phyloP scores from a whole-genome alignment of 139 green algal species.

The Chlorella sp. region DNA sequence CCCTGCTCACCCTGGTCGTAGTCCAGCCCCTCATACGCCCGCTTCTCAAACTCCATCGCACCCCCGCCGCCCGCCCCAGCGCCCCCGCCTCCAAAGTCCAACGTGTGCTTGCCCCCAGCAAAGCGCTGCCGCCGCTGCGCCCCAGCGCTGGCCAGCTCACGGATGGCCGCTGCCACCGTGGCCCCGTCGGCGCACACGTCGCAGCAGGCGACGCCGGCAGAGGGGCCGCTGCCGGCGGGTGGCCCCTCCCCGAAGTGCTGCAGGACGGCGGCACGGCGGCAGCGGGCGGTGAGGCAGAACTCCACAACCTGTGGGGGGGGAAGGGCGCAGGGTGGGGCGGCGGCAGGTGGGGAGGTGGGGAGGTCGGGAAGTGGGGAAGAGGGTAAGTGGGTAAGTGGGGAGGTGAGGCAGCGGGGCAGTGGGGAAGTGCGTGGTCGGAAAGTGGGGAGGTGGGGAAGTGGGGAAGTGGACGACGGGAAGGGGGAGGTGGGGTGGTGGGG shows the following conservation, averaged over 20 bases:
- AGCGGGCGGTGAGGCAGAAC: conserved; percentile 50
- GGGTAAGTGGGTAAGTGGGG: too few species aligned
- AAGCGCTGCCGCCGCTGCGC: conserved; percentile 26
- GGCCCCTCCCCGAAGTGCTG: conserved; percentile 71
- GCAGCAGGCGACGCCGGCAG: conserved; percentile 47
- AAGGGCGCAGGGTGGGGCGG: neutral
- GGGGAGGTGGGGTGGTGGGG: too few species aligned
- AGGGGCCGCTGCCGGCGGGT: neutral
- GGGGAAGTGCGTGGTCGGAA: too few species aligned
- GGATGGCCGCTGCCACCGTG: conserved; percentile 9
- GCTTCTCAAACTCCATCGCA: conserved; percentile 21
- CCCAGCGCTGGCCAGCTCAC: neutral
- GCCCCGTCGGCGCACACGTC: conserved; percentile 57
- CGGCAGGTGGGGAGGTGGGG: neutral
- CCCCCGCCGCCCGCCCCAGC: neutral
- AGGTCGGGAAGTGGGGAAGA: neutral
- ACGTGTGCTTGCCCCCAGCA: neutral
- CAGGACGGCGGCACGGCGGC: conserved; percentile 63
- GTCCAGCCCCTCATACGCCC: conserved; percentile 23
- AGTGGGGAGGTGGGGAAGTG: neutral
- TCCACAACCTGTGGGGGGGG: conserved; percentile 52
- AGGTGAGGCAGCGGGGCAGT: neutral
- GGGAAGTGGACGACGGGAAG: neutral
- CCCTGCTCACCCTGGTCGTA: conserved; percentile 21
- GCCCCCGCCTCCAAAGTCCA: neutral